A percentile compares a stretch with the other conserved stretches of the same genome.
phyloP scores from a whole-genome alignment of 2,329 filamentous ascomycete species.

The Sordariomycetes sp. region DNA sequence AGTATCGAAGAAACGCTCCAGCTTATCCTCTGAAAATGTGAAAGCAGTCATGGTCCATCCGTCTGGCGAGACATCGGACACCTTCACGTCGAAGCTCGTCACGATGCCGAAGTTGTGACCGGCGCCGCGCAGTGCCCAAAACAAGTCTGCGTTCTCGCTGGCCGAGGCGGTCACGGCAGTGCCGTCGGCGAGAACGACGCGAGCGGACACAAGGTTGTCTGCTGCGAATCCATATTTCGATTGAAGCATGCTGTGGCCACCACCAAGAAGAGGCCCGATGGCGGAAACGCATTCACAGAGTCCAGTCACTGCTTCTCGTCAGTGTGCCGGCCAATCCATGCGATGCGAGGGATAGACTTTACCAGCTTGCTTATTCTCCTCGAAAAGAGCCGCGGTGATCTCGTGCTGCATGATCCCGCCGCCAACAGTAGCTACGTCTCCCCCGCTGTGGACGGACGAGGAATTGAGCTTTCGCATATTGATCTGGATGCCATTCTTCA shows the following conservation, averaged over 20 bases:
- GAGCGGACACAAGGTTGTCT: constrained; percentile 38
- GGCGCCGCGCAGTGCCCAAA: constrained; percentile 35
- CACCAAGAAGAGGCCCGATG: constrained; percentile 33
- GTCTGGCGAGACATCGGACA: constrained; percentile 29
- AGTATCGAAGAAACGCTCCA: constrained; percentile 8
- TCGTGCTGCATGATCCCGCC: constrained; percentile 7
- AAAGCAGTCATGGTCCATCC: constrained; percentile 29
- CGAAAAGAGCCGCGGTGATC: constrained; percentile 3
- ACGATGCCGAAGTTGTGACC: constrained; percentile 49
- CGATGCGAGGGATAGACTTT: background rate
- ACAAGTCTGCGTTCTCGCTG: constrained; percentile 29
- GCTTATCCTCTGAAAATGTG: constrained; percentile 18
- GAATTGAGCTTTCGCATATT: constrained; percentile 8
- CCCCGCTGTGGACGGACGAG: constrained; percentile 3
- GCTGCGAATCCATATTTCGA: constrained; percentile 37
- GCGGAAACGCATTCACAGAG: constrained; percentile 31
- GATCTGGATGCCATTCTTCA: constrained; percentile 8
- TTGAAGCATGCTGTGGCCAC: constrained; percentile 41
- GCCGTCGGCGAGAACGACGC: constrained; percentile 40
- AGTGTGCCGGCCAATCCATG: background rate
- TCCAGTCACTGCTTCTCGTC: constrained; percentile 22
- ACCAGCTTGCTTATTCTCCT: constrained; percentile 6
- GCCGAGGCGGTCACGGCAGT: constrained; percentile 21
- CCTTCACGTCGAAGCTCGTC: constrained; percentile 31
- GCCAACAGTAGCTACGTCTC: constrained; percentile 5